These are phyloP conservation scores for Chrysosphaeria jannelii DNA, from an alignment of 2,329 filamentous ascomycete species.

Conservation along the genomic window DNA sequence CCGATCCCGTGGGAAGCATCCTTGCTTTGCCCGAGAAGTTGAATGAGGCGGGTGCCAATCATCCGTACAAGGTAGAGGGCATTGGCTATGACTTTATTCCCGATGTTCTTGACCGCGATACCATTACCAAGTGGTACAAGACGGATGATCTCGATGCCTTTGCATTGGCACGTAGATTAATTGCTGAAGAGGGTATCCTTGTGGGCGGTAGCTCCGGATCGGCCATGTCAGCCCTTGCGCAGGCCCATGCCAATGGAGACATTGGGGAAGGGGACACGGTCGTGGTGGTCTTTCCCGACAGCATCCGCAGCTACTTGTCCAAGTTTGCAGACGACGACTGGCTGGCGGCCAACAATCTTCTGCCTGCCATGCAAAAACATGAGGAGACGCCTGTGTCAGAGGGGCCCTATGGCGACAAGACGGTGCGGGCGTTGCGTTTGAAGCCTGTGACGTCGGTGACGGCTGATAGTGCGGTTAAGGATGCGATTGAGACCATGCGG, in stretches of 20 bases:
- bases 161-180: constrained; percentile 61
- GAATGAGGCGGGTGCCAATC: constrained; percentile 54
- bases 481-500: constrained; percentile 91
- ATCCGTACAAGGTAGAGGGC: constrained; percentile 89
- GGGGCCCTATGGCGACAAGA: constrained; percentile 50
- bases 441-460: constrained; percentile 80
- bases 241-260: constrained; percentile 45
- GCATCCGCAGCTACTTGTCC: constrained; percentile 86
- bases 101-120: constrained; percentile 54
- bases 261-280: constrained; percentile 62
- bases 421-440: constrained; percentile 53
- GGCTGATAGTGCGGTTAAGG: constrained; percentile 39
- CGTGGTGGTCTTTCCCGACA: constrained; percentile 78
- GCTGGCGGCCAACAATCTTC: constrained; percentile 84
- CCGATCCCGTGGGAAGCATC: constrained; percentile 78
- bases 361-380: constrained; percentile 28
- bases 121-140: constrained; percentile 93
- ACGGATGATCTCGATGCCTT: constrained; percentile 84
- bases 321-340: constrained; percentile 99
- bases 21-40: constrained; percentile 52
- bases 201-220: constrained; percentile 86
- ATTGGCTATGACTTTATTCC: constrained; percentile 98
- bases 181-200: constrained; percentile 77
- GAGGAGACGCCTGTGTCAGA: constrained; percentile 11
- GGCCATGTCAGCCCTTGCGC: constrained; percentile 55